phyloP scores from a whole-genome alignment of 2,329 filamentous ascomycete genomes.

The Diaporthe velutina region DNA sequence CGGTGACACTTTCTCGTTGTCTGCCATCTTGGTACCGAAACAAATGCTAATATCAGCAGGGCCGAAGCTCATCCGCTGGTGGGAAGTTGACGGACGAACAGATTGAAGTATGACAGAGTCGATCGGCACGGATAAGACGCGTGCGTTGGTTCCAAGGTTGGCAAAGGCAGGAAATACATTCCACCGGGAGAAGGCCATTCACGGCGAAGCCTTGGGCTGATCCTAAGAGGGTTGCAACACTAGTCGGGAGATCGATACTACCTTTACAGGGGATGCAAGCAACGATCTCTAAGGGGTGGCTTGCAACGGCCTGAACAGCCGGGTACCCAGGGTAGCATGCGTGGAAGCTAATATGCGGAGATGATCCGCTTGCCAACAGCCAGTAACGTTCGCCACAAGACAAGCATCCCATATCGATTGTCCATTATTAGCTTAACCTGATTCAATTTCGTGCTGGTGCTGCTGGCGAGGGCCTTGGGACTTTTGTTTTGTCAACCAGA shows the following conservation, averaged over 20 bases:
- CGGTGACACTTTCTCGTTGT: conserved; percentile 16
- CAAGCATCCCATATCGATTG: background rate
- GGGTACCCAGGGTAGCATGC: background rate
- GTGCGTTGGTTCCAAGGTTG: background rate
- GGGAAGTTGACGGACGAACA: background rate
- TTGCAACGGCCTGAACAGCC: background rate
- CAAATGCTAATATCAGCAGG: background rate
- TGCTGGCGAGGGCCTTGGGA: background rate
- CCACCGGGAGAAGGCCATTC: conserved; percentile 3
- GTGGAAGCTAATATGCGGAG: conserved; percentile 1
- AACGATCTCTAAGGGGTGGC: background rate
- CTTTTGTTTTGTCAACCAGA: background rate
- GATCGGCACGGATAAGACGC: background rate
- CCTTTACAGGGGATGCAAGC: conserved; percentile 5
- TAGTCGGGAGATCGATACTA: conserved; percentile 19
- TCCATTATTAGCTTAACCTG: background rate
- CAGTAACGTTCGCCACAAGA: background rate
- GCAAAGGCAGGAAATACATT: conserved; percentile 14
- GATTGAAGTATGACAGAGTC: background rate
- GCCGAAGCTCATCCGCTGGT: background rate
- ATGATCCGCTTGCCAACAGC: background rate
- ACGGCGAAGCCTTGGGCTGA: background rate
- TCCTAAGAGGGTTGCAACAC: conserved; percentile 6
- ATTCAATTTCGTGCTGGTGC: background rate
- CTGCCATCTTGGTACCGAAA: conserved; percentile 17